Evolutionary conservation across 257 asterid species (phyloP).

Genomic region (Scutellaria baicalensis): DNA sequence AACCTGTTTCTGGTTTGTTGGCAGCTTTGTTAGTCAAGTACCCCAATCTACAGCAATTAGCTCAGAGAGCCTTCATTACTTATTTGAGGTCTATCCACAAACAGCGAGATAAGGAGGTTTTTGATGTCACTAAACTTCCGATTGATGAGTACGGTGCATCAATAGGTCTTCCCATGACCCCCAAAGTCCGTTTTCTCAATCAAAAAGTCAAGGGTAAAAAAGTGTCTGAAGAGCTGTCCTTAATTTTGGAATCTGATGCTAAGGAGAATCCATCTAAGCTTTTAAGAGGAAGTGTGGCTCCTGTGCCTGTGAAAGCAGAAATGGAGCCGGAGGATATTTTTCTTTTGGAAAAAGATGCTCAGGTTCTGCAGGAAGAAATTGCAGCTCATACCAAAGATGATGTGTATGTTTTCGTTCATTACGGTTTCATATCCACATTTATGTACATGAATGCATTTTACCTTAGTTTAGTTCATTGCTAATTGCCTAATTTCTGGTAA

Average conservation of each 20-base stretch:
- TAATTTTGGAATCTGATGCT: constrained; percentile 33
- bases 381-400: constrained; percentile 25
- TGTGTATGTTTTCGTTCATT: constrained; percentile 32
- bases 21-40: constrained; percentile 78
- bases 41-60: constrained; percentile 66
- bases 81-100: constrained; percentile 76
- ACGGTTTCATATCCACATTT: neutral
- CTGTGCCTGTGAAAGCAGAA: constrained; percentile 27
- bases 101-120: constrained; percentile 78
- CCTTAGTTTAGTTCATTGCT: neutral
- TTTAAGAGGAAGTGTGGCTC: constrained; percentile 6
- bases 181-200: constrained; percentile 73
- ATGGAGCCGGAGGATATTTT: constrained; percentile 23
- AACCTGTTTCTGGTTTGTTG: constrained; percentile 72
- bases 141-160: constrained; percentile 80
- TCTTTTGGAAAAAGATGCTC: constrained; percentile 40
- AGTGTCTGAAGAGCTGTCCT: constrained; percentile 38
- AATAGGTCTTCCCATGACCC: constrained; percentile 95
- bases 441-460: neutral
- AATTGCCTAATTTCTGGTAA: neutral
- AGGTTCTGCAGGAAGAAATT: constrained; percentile 23
- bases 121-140: constrained; percentile 71
- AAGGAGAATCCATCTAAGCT: constrained; percentile 32
- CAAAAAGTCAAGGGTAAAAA: constrained; percentile 60
- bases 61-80: constrained; percentile 84